Percentiles rank a stretch among this genome's conserved stretches.
phyloP scores from a whole-genome alignment of 306 rosid species.

The Quercus ilex region DNA sequence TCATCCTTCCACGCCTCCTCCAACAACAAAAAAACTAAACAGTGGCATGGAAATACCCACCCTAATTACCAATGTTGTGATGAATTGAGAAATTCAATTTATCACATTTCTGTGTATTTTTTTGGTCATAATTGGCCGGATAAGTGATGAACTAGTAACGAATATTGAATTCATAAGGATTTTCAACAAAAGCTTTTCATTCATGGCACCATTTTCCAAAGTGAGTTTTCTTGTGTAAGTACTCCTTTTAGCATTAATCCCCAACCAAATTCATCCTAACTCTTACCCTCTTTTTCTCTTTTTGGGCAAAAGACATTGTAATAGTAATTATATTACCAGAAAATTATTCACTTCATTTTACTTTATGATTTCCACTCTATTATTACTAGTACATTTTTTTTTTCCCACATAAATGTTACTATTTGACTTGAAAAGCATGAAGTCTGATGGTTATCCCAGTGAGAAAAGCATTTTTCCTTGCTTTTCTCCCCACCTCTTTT shows the following conservation, averaged over 20 bases:
- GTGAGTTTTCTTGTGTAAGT: not conserved
- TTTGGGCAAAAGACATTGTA: not conserved
- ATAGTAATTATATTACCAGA: not conserved
- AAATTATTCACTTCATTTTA: not conserved
- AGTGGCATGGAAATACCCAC: too few species aligned
- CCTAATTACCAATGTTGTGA: too few species aligned
- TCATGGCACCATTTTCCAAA: not conserved
- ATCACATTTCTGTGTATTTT: not conserved
- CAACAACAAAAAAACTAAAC: too few species aligned
- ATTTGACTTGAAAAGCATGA: conserved; percentile 51
- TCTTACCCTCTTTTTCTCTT: not conserved
- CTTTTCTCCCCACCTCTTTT: conserved; percentile 34
- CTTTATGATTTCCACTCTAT: conserved; percentile 12
- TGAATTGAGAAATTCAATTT: not conserved
- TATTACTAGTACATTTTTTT: conserved; percentile 21
- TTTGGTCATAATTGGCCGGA: not conserved
- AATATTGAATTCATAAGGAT: not conserved
- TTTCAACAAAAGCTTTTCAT: not conserved
- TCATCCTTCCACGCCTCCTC: too few species aligned
- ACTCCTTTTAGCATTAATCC: not conserved
- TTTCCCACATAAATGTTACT: conserved; percentile 26
- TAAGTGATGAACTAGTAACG: not conserved
- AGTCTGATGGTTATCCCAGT: conserved; percentile 35
- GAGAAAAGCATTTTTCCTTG: conserved; percentile 45
- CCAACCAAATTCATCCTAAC: not conserved